Evolutionary conservation across 371 early-diverging fungal species (phyloP).

Genomic region (Mortierella sp.): DNA sequence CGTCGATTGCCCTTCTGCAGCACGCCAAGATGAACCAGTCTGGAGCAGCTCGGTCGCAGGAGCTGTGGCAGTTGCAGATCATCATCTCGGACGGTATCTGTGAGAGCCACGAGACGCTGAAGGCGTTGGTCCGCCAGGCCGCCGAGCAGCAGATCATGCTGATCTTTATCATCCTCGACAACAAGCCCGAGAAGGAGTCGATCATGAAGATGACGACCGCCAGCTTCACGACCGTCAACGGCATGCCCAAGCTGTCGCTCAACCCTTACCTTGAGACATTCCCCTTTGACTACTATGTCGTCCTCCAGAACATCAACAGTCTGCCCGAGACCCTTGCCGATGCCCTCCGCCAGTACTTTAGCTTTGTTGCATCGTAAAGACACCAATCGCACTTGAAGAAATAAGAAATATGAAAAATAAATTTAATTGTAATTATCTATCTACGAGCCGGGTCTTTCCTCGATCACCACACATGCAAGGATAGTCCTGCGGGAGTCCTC

Average conservation of each 20-base stretch:
- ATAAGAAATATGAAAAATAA: too few species aligned
- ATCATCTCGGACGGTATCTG: slow-evolving; percentile 98
- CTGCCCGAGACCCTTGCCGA: slow-evolving; percentile 93
- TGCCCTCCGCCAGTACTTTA: slow-evolving; percentile 95
- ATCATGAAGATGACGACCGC: slow-evolving; percentile 92
- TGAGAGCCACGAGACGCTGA: slow-evolving; percentile 89
- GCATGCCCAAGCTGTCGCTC: slow-evolving; percentile 79
- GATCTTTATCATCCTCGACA: slow-evolving; percentile 96
- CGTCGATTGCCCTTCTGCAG: slow-evolving; percentile 82
- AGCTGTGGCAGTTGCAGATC: slow-evolving; percentile 96
- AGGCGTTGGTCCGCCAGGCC: slow-evolving; percentile 85
- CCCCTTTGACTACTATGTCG: slow-evolving; percentile 97
- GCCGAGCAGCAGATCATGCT: slow-evolving; percentile 92
- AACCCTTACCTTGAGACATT: slow-evolving; percentile 95
- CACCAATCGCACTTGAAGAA: neutral
- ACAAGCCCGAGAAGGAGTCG: slow-evolving; percentile 86
- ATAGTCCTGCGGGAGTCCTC: too few species aligned
- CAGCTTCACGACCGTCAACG: slow-evolving; percentile 77
- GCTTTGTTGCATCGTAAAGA: slow-evolving; percentile 63
- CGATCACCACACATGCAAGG: too few species aligned
- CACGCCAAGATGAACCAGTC: slow-evolving; percentile 71
- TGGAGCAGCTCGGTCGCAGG: slow-evolving; percentile 62
- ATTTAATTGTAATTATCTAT: too few species aligned
- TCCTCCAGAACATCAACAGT: slow-evolving; percentile 88
- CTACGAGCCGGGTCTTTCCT: too few species aligned